A percentile compares a stretch with the other conserved stretches of the same genome.
Evolutionary conservation across 169 alveolate species (phyloP).

Genomic region (Plasmodium malariae): DNA sequence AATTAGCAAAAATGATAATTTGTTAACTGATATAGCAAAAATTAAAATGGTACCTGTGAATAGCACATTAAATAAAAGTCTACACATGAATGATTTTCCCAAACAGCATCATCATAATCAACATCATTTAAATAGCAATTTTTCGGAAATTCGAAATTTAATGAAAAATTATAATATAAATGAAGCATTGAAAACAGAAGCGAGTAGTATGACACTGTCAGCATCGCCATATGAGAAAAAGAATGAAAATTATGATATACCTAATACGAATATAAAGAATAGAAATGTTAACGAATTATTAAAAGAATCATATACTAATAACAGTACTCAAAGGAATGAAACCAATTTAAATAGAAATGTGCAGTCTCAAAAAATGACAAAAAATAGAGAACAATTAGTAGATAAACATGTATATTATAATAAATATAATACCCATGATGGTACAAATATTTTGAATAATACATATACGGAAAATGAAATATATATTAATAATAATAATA

Average conservation of each 20-base stretch:
- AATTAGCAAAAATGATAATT: constrained; percentile 21
- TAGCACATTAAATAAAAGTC: constrained; percentile 4
- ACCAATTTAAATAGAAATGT: background rate
- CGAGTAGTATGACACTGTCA: background rate
- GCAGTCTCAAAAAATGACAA: constrained; percentile 1
- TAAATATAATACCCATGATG: constrained; percentile 23
- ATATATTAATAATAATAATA: background rate
- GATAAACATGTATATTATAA: background rate
- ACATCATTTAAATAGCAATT: background rate
- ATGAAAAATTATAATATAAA: constrained; percentile 19
- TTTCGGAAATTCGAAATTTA: background rate
- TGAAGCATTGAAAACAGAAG: background rate
- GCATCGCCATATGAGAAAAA: background rate
- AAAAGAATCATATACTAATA: background rate
- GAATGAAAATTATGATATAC: background rate
- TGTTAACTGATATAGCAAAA: constrained; percentile 13
- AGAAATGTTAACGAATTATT: background rate
- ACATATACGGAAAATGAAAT: background rate
- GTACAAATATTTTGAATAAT: background rate
- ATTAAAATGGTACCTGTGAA: constrained; percentile 9
- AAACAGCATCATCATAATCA: no score
- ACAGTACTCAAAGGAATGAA: background rate
- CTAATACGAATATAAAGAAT: background rate
- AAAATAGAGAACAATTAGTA: background rate
- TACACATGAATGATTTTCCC: background rate